Evolutionary conservation across 2,329 filamentous ascomycete genomes (phyloP).

Genomic region (Leptographium flavum): DNA sequence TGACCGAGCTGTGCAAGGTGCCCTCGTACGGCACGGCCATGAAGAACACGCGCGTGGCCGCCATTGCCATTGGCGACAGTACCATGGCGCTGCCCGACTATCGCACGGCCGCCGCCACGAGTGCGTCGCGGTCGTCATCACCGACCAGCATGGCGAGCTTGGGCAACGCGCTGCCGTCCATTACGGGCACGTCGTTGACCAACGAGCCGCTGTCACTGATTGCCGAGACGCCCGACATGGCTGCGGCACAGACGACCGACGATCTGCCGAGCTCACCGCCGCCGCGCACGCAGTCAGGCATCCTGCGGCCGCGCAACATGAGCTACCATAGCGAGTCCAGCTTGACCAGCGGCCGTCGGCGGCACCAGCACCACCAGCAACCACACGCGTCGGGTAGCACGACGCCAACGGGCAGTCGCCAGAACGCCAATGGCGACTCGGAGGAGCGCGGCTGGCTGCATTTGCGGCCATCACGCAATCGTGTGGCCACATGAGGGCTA

Average conservation of each 20-base stretch:
- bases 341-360: slow-evolving; percentile 5
- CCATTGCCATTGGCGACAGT: slow-evolving; percentile 32
- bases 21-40: slow-evolving; percentile 67
- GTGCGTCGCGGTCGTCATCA: slow-evolving; percentile 29
- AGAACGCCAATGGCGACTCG: slow-evolving; percentile 13
- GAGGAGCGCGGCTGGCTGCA: slow-evolving; percentile 21
- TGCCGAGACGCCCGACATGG: slow-evolving; percentile 13
- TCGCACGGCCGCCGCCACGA: slow-evolving; percentile 32
- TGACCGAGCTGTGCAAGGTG: slow-evolving; percentile 55
- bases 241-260: not conserved
- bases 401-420: slow-evolving; percentile 9
- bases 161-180: not conserved
- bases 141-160: not conserved
- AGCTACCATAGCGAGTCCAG: slow-evolving; percentile 4
- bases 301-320: not conserved
- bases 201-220: slow-evolving; percentile 17
- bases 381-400: slow-evolving; percentile 4
- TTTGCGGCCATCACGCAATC: slow-evolving; percentile 22
- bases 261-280: no score
- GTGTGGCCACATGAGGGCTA: slow-evolving; percentile 13
- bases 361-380: no score
- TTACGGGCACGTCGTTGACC: not conserved
- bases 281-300: not conserved
- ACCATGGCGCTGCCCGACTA: slow-evolving; percentile 48
- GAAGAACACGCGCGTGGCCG: slow-evolving; percentile 41